These are phyloP conservation scores for Marasmius tenuissimus DNA, from an alignment of 1,284 basidiomycete species.

Conservation along the genomic window DNA sequence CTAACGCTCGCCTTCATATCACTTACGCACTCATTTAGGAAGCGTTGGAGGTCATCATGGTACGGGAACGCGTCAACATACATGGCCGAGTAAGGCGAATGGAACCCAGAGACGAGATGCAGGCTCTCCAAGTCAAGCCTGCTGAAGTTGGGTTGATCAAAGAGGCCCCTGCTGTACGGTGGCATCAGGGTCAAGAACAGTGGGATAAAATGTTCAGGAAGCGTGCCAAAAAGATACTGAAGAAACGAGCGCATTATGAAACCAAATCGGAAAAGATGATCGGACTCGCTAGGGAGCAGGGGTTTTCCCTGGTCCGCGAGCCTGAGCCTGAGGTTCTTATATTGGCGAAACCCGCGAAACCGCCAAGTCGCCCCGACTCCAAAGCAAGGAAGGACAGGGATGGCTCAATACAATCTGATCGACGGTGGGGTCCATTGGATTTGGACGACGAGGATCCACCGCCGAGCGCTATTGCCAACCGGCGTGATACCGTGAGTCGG, in stretches of 20 bases:
- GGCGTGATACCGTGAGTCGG: slow-evolving; percentile 55
- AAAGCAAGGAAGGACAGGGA: slow-evolving; percentile 15
- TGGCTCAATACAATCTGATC: slow-evolving; percentile 36
- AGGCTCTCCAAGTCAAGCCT: slow-evolving; percentile 54
- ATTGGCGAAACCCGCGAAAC: too few species aligned
- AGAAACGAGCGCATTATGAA: slow-evolving; percentile 38
- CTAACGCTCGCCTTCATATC: not conserved
- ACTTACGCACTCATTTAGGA: slow-evolving; percentile 18
- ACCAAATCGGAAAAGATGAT: slow-evolving; percentile 42
- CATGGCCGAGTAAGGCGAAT: slow-evolving; percentile 67
- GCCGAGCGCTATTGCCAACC: slow-evolving; percentile 60
- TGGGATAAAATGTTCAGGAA: slow-evolving; percentile 56
- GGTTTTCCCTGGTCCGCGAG: slow-evolving; percentile 32
- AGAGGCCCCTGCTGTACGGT: slow-evolving; percentile 57
- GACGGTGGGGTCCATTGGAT: slow-evolving; percentile 58
- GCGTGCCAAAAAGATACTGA: slow-evolving; percentile 38
- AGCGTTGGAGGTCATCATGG: slow-evolving; percentile 40
- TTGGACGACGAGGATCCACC: slow-evolving; percentile 60
- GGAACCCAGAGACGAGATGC: slow-evolving; percentile 62
- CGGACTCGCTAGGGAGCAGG: slow-evolving; percentile 46
- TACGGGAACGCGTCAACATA: slow-evolving; percentile 79
- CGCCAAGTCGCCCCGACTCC: not conserved
- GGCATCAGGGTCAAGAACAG: slow-evolving; percentile 55
- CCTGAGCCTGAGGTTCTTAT: too few species aligned
- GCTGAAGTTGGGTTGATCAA: slow-evolving; percentile 70